Evolutionary conservation across 176 grass and related monocot genomes (phyloP).

Genomic region (Lolium perenne): DNA sequence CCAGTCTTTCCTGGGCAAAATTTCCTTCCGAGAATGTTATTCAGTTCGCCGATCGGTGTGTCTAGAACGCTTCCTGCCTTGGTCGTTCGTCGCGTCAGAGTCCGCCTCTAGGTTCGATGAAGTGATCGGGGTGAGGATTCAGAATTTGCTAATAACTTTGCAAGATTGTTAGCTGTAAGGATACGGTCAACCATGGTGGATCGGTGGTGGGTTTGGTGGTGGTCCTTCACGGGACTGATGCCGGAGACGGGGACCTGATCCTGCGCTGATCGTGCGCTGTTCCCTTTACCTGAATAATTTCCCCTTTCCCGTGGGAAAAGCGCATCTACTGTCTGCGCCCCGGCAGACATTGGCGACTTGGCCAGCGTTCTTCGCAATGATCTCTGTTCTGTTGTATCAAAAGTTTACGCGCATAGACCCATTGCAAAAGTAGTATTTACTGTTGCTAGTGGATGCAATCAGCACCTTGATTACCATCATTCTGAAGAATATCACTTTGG

Average conservation of each 20-base stretch:
- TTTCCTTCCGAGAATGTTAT: background rate
- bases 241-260: background rate
- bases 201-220: slow-evolving; percentile 17
- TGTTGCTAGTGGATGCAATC: background rate
- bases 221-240: slow-evolving; percentile 16
- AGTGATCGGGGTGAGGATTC: background rate
- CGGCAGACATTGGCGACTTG: background rate
- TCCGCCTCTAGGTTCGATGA: slow-evolving; percentile 20
- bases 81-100: background rate
- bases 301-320: slow-evolving; percentile 18
- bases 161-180: background rate
- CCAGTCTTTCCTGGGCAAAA: background rate
- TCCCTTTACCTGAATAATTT: slow-evolving; percentile 8
- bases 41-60: background rate
- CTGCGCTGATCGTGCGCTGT: background rate
- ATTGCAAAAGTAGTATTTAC: background rate
- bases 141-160: background rate
- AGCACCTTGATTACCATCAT: background rate
- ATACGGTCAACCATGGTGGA: background rate
- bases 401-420: background rate
- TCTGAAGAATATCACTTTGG: background rate
- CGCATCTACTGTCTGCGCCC: background rate
- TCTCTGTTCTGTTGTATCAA: background rate
- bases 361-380: background rate
- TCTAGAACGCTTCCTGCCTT: background rate